These are phyloP conservation scores for Pichia sp. DNA, from an alignment of 1,139 yeast genomes.

Conservation along the genomic window DNA sequence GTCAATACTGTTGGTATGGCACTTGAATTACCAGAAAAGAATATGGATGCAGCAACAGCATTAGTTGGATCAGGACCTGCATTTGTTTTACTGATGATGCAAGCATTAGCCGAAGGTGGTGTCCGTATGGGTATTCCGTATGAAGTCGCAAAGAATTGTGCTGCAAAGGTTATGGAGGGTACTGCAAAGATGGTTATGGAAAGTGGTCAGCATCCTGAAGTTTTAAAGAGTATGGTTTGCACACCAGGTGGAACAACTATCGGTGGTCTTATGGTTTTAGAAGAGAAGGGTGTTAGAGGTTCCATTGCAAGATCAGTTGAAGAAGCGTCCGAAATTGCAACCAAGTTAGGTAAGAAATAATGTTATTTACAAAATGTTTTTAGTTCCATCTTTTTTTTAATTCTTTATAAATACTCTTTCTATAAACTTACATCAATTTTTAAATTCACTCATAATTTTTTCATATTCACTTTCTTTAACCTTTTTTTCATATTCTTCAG, in stretches of 20 bases:
- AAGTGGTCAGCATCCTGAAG: slow-evolving; percentile 90
- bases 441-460: slow-evolving; percentile 27
- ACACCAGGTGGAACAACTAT: slow-evolving; percentile 99
- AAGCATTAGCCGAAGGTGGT: slow-evolving; percentile 90
- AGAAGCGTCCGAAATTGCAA: slow-evolving; percentile 82
- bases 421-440: not conserved
- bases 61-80: slow-evolving; percentile 98
- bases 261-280: slow-evolving; percentile 90
- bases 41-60: slow-evolving; percentile 95
- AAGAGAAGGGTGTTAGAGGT: slow-evolving; percentile 82
- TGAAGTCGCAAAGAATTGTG: slow-evolving; percentile 76
- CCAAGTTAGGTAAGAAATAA: slow-evolving; percentile 65
- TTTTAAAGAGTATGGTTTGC: slow-evolving; percentile 78
- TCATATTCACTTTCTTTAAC: slow-evolving; percentile 26
- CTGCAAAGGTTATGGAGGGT: slow-evolving; percentile 95
- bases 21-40: slow-evolving; percentile 73
- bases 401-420: not conserved
- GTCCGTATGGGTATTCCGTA: slow-evolving; percentile 91
- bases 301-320: slow-evolving; percentile 85
- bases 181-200: slow-evolving; percentile 87
- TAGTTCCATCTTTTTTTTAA: not conserved
- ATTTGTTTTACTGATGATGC: slow-evolving; percentile 81
- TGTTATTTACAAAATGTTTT: not conserved
- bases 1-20: slow-evolving; percentile 64
- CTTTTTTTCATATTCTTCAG: slow-evolving; percentile 18